Evolutionary conservation across 2,329 filamentous ascomycete species (phyloP), one percentile per base, ranked within the genome.

Genomic region (Parastagonospora nodorum): DNA sequence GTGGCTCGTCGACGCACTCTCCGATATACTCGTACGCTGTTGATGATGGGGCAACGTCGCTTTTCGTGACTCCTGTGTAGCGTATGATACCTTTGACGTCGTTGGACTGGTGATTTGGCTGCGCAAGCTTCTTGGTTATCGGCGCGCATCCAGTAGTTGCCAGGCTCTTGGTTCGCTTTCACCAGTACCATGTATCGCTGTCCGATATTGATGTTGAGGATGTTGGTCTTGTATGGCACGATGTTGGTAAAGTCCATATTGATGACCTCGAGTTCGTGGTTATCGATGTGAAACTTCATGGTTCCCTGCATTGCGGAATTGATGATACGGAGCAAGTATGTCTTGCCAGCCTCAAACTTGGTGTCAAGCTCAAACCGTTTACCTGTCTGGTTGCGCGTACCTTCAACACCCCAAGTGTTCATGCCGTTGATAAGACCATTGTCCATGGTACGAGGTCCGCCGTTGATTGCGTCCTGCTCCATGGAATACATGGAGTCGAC

Each of bases 321-420:
- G 58, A 88, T 78, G 49, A 90, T 79, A 9, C 87, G 82, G 33
- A 90, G 72, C 29, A 86, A 80, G 58, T 90, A 88, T 1, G 77
- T 79, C 37, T 80, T 78, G 4, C 81, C 79, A 4, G 79, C 76
- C 10, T 76, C 64, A n/a, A 80, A 68, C 2, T 70, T 48, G 2
- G 78, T 54, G 31, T 52, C 31, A 15, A 52, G 48, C 43, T 61
- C 56, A 46, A 64, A 74, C 12, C 66, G 66, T 39, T 60, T 29
- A 15, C 68, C 71, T 15, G 61, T 61, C 14, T 56, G 57, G 29
- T 53, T 52, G 30, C 33, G 47, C 5, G 54, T 46, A 11, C 58
- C 55, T 42, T 57, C 43, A 42, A 53, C 42, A 46, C 63, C 62
- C 55, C 66, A 72, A 1, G 68, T 62, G 56, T 76, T 76, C 61